Percentiles rank a stretch among this genome's conserved stretches.
Conservation (phyloP, 129 eudicot species). For the Pseudognaphalium luteoalbum region DNA sequence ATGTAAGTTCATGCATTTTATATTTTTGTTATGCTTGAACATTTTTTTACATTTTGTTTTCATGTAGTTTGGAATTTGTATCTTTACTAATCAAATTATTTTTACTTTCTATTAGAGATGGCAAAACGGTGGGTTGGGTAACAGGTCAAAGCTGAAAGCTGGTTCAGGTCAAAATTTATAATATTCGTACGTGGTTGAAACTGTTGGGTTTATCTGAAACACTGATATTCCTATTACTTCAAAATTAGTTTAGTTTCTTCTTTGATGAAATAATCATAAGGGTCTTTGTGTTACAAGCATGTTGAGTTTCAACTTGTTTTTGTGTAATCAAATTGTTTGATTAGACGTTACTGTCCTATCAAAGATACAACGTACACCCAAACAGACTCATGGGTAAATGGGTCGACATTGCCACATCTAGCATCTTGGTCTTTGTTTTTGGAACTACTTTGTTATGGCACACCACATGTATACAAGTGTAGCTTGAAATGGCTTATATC, state of each 20-base stretch:
- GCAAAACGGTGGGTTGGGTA: conserved; percentile 7
- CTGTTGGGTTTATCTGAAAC: not conserved
- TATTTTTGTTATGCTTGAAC: not conserved
- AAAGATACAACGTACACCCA: not conserved
- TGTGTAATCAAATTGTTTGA: not conserved
- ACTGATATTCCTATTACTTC: too few relatives aligned
- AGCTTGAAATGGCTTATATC: conserved; percentile 3
- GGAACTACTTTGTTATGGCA: not conserved
- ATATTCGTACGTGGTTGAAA: not conserved
- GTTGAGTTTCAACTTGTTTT: not conserved
- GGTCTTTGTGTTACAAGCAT: not conserved
- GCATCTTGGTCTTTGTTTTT: not conserved
- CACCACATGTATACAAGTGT: not conserved
- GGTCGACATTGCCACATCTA: not conserved
- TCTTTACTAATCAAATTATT: not conserved
- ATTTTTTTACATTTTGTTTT: not conserved
- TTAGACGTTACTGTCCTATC: not conserved
- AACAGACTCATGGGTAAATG: not conserved
- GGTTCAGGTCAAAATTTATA: not conserved
- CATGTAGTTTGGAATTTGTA: not conserved
- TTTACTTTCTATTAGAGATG: not conserved
- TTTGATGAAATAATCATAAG: not conserved
- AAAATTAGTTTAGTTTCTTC: not conserved
- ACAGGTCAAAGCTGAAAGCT: not conserved
- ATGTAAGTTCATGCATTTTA: conserved; percentile 47